These are phyloP conservation scores for Rosa hybrid DNA, from an alignment of 331 rosid species.

Conservation along the genomic window DNA sequence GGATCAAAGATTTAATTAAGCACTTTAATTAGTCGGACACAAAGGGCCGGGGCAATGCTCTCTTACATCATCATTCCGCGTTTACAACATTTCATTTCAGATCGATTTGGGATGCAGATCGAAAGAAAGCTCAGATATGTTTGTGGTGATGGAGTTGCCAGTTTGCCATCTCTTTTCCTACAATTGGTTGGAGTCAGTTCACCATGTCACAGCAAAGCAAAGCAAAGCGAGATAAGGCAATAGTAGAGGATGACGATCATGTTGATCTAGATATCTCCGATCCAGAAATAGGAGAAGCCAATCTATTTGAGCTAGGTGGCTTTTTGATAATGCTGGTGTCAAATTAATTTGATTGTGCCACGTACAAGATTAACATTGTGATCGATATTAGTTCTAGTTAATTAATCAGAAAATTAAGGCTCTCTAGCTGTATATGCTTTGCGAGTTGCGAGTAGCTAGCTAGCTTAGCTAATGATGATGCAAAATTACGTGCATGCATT, in stretches of 20 bases:
- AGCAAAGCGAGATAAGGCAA: constrained; percentile 15
- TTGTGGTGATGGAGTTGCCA: not conserved
- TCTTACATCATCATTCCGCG: not conserved
- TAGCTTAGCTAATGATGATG: not conserved
- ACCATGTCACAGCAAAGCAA: constrained; percentile 18
- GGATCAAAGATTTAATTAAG: not conserved
- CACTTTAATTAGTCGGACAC: not conserved
- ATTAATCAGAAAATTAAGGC: not conserved
- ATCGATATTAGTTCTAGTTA: not conserved
- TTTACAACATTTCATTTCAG: not conserved
- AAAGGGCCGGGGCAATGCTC: not conserved
- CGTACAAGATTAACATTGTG: not conserved
- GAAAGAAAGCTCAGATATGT: not conserved
- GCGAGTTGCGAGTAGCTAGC: not conserved
- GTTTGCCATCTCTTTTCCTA: not conserved
- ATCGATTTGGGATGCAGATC: not conserved
- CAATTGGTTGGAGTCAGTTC: constrained; percentile 10
- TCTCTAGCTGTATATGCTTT: not conserved
- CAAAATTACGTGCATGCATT: not conserved
- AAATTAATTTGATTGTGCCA: not conserved
- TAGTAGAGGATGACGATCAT: not conserved
- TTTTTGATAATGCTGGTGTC: constrained; percentile 12
- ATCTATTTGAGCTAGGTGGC: constrained; percentile 1
- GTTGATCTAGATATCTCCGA: not conserved
- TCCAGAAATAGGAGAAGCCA: too few species aligned